A percentile compares a stretch with the other conserved stretches of the same genome.
phyloP scores from a whole-genome alignment of 2,329 filamentous ascomycete genomes.

The Neopestalotiopsis sp. region DNA sequence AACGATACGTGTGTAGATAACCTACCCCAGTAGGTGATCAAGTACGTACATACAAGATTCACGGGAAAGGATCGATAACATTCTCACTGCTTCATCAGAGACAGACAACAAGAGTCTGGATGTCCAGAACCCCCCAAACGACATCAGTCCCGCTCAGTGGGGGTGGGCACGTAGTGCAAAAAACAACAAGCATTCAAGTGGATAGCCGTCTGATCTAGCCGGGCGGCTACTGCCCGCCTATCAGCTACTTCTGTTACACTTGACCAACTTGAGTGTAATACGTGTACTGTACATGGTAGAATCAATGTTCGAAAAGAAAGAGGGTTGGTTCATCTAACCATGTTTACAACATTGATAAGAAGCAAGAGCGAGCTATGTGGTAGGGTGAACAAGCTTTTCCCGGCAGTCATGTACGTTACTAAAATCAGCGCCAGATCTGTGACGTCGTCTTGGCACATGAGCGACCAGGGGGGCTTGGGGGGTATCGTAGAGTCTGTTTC shows the following conservation, averaged over 20 bases:
- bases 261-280: not conserved
- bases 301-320: no score
- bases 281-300: not conserved
- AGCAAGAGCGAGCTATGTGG: not conserved
- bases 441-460: slow-evolving; percentile 13
- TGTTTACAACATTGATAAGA: not conserved
- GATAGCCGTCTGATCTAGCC: not conserved
- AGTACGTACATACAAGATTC: no score
- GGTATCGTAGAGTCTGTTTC: not conserved
- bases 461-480: not conserved
- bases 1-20: no score
- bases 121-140: no score
- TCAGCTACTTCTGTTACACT: not conserved
- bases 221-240: slow-evolving; percentile 9
- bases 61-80: no score
- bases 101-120: no score
- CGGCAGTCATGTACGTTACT: not conserved
- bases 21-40: no score
- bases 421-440: not conserved
- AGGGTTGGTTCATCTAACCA: no score
- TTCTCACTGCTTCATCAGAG: no score
- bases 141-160: no score
- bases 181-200: not conserved
- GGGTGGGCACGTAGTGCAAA: no score
- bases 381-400: not conserved